Conservation (phyloP, 192 early-diverging fungal genomes). For the Borealophlyctis nickersoniae region DNA sequence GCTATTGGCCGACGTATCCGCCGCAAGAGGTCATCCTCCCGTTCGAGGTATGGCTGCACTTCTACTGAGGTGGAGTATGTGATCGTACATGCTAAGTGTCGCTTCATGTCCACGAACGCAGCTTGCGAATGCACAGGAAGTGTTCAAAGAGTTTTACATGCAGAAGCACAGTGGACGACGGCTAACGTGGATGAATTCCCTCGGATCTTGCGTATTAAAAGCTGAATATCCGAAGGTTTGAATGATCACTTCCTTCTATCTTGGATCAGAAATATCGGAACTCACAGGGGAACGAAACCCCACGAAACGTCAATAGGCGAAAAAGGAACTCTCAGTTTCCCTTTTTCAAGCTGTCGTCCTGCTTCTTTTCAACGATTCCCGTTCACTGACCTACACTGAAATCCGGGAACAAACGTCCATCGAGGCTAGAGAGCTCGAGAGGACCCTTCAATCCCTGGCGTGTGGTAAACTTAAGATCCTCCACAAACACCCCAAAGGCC, state of each 20-base stretch:
- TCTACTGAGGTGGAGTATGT: no score
- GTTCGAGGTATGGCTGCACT: constrained; percentile 48
- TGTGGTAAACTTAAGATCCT: constrained; percentile 59
- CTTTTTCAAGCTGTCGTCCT: constrained; percentile 42
- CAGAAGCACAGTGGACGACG: constrained; percentile 74
- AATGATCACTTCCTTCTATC: not conserved
- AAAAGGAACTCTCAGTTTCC: constrained; percentile 45
- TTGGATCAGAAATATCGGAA: not conserved
- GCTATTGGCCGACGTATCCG: constrained; percentile 91
- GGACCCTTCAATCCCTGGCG: constrained; percentile 83
- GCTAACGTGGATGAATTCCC: constrained; percentile 83
- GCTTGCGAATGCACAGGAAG: constrained; percentile 53
- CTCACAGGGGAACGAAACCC: constrained; percentile 23
- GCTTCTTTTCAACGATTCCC: constrained; percentile 64
- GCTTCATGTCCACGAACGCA: no score
- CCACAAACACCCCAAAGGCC: constrained; percentile 30
- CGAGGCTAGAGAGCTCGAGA: constrained; percentile 73
- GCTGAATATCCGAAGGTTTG: constrained; percentile 56
- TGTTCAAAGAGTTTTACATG: constrained; percentile 77
- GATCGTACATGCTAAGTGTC: no score
- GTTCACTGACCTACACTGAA: constrained; percentile 56
- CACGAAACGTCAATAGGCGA: constrained; percentile 58
- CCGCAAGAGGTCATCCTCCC: constrained; percentile 71
- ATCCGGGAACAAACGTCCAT: constrained; percentile 67
- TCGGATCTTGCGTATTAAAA: constrained; percentile 74